phyloP scores from a whole-genome alignment of 306 rosid species.

The Prunus padus region DNA sequence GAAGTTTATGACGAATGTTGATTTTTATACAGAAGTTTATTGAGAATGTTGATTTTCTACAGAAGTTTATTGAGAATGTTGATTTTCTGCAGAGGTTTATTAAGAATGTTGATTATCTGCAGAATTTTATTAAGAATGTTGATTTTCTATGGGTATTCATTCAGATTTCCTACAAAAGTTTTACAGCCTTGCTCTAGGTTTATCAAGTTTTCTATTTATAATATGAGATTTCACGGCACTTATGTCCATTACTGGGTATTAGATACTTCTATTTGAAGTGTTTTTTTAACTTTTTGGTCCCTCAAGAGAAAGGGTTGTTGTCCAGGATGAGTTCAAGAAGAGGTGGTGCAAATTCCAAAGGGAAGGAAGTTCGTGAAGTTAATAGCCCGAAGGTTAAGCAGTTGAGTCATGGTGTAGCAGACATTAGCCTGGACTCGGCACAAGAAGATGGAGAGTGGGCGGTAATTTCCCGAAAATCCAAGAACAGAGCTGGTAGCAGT shows the following conservation, averaged over 20 bases:
- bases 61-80: background rate
- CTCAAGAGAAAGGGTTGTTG: background rate
- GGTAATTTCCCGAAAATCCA: constrained; percentile 52
- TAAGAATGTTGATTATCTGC: background rate
- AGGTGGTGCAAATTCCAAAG: constrained; percentile 52
- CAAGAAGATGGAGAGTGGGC: constrained; percentile 70
- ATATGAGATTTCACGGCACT: background rate
- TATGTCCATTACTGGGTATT: too few species aligned
- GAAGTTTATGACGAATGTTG: background rate
- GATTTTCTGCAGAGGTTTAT: background rate
- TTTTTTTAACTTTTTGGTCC: too few species aligned
- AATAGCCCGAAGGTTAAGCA: constrained; percentile 36
- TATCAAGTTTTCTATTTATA: background rate
- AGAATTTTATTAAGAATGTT: background rate
- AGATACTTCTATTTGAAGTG: too few species aligned
- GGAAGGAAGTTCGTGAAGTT: constrained; percentile 25
- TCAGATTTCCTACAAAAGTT: background rate
- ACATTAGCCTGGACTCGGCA: constrained; percentile 35
- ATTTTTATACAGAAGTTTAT: background rate
- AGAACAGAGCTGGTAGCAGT: constrained; percentile 64
- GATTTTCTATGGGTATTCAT: background rate
- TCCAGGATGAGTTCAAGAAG: constrained; percentile 46
- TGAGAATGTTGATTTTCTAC: background rate
- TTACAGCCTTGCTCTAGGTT: background rate
- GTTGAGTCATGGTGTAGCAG: constrained; percentile 49